phyloP scores from a whole-genome alignment of 495 filamentous ascomycete species.

The Neurospora sp. region DNA sequence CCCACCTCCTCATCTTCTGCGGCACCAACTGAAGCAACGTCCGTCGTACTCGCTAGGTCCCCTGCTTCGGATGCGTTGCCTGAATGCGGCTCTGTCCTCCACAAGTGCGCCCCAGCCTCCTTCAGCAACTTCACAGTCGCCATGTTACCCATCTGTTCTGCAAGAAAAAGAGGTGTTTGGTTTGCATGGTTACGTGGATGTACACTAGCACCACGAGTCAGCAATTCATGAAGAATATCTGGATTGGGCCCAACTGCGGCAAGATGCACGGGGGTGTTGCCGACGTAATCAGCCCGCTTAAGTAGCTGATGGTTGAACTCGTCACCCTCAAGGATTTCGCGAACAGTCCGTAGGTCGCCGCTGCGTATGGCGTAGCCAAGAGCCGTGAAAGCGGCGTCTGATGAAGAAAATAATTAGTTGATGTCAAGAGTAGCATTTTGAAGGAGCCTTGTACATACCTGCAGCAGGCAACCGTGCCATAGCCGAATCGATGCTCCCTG shows the following conservation, averaged over 20 bases:
- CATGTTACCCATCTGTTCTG: constrained; percentile 43
- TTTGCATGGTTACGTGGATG: constrained; percentile 73
- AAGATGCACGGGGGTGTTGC: constrained; percentile 71
- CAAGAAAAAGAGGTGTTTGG: constrained; percentile 74
- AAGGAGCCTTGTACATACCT: constrained; percentile 10
- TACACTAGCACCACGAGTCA: constrained; percentile 72
- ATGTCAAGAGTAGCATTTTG: constrained; percentile 21
- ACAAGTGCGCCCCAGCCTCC: constrained; percentile 27
- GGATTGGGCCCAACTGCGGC: constrained; percentile 38
- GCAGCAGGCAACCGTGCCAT: constrained; percentile 23
- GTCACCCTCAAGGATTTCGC: constrained; percentile 56
- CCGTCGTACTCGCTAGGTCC: constrained; percentile 3
- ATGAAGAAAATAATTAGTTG: not conserved
- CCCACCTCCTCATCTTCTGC: not conserved
- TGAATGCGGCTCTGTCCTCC: constrained; percentile 15
- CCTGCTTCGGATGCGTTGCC: constrained; percentile 9
- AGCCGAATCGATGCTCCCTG: constrained; percentile 29
- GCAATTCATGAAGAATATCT: constrained; percentile 59
- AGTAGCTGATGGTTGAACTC: constrained; percentile 49
- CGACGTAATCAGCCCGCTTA: constrained; percentile 74
- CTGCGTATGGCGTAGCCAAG: constrained; percentile 74
- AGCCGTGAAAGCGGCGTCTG: constrained; percentile 51
- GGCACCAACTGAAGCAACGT: not conserved
- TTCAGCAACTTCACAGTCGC: constrained; percentile 55
- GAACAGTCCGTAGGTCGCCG: constrained; percentile 54